Evolutionary conservation across 192 early-diverging fungal species (phyloP), one percentile per base, ranked within the genome.

Genomic region (Podila minutissima): DNA sequence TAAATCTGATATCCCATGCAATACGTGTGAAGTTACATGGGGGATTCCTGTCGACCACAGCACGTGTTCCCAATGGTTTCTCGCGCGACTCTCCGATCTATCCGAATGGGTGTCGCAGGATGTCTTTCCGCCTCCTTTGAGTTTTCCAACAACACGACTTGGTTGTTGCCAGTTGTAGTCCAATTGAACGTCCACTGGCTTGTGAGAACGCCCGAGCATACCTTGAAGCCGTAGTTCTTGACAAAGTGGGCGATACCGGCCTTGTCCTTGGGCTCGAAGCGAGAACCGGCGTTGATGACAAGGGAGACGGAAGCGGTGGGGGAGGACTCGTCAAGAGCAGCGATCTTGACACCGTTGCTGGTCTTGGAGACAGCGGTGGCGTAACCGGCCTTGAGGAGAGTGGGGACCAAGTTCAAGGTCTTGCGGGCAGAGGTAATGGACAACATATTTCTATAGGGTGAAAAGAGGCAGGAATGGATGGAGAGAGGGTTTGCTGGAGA

Each of bases 161-260:
- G 13, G 41, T 4, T 46, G 41, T 12, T 15, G 41, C 11, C 15
- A 46, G 15, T 15, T 46, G 41, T 46, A 17, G 13, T 17, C 41
- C 41, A 46, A 55, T 26, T 26, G 22, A 22, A 7, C 17, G 22
- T 55, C 67, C 7, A 58, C 24, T 26, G 29, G 11, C 37, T 22
- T 19, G 17, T 22, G 29, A 29, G 24, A 35, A 5, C 31, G 20
- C n/a, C 32, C 22, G 62, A 15, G 19, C 82, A 69, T 87, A 94
- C 94, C 91, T 93, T 93, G 88, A 98, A 93, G 24, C 94, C 91
- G 74, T 92, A 94, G 75, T 90, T 93, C 91, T 98, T 97, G 71
- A 95, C 88, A 72, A 91, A 94, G 87, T 97, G 96, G 35, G 98
- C 94, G 8, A 91, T 93, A 67, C 97, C 97, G 11, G 92, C 86